These are phyloP conservation scores for Ceratocystis papillata DNA, from an alignment of 2,329 filamentous ascomycete species.

Conservation along the genomic window DNA sequence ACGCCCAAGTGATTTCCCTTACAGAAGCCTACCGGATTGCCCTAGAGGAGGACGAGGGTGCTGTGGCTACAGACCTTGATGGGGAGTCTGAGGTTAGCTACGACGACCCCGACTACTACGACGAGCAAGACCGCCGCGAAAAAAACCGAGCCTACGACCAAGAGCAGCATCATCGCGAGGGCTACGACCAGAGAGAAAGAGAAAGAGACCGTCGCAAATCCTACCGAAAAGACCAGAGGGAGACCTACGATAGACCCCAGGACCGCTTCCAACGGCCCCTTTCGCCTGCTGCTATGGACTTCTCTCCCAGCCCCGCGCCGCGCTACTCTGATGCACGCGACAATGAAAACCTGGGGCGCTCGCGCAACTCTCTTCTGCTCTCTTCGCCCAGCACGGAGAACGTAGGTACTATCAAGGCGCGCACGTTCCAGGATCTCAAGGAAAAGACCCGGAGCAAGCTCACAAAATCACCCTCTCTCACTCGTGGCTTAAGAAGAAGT, in stretches of 20 bases:
- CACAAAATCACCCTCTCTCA: slow-evolving; percentile 20
- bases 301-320: slow-evolving; percentile 12
- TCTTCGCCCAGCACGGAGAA: slow-evolving; percentile 18
- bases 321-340: slow-evolving; percentile 11
- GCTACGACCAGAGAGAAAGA: background rate
- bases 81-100: slow-evolving; percentile 21
- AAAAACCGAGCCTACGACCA: background rate
- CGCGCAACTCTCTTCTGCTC: background rate
- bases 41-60: slow-evolving; percentile 23
- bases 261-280: slow-evolving; percentile 11
- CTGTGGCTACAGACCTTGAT: slow-evolving; percentile 18
- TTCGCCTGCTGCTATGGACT: slow-evolving; percentile 17
- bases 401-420: slow-evolving; percentile 4
- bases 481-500: slow-evolving; percentile 20
- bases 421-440: slow-evolving; percentile 15
- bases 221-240: background rate
- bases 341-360: background rate
- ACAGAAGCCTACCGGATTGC: slow-evolving; percentile 23
- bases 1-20: slow-evolving; percentile 23
- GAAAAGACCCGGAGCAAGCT: slow-evolving; percentile 20
- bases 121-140: slow-evolving; percentile 3
- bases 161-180: background rate
- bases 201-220: slow-evolving; percentile 2
- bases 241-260: background rate
- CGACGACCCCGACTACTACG: slow-evolving; percentile 17